Evolutionary conservation across 148 eudicot species (phyloP).

Genomic region (Gaultheria prostrata): DNA sequence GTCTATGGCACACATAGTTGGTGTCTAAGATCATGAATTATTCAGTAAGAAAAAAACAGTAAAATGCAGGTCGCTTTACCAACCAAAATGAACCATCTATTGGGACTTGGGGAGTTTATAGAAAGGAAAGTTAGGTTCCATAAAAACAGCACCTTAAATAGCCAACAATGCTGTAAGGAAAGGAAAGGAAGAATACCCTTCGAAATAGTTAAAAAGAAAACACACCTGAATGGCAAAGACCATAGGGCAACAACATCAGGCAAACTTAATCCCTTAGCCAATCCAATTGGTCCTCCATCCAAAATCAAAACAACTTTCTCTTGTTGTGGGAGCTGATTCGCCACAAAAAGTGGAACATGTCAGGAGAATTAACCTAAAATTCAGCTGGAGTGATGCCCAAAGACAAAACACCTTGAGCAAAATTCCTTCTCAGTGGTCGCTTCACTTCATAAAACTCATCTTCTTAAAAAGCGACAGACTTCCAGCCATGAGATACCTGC

Average conservation of each 20-base stretch:
- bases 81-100: not conserved
- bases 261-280: conserved; percentile 96
- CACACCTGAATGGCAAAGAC: no score
- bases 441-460: conserved; percentile 67
- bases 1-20: not conserved
- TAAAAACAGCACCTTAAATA: no score
- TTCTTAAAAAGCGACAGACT: conserved; percentile 57
- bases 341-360: conserved; percentile 90
- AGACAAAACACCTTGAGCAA: conserved; percentile 54
- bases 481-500: conserved; percentile 50
- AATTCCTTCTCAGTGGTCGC: conserved; percentile 73
- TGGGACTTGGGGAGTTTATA: not conserved
- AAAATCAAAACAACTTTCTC: conserved; percentile 80
- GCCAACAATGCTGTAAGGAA: not conserved
- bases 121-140: no score
- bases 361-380: conserved; percentile 93
- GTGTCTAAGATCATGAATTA: not conserved
- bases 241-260: conserved; percentile 94
- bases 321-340: conserved; percentile 76
- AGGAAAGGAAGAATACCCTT: no score
- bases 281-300: conserved; percentile 97
- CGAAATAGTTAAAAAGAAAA: no score
- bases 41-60: not conserved
- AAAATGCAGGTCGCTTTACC: not conserved
- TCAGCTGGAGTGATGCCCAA: conserved; percentile 75